A percentile compares a stretch with the other conserved stretches of the same genome.
Conservation (phyloP, 495 filamentous ascomycete species). For the Diplogelasinospora grovesii region DNA sequence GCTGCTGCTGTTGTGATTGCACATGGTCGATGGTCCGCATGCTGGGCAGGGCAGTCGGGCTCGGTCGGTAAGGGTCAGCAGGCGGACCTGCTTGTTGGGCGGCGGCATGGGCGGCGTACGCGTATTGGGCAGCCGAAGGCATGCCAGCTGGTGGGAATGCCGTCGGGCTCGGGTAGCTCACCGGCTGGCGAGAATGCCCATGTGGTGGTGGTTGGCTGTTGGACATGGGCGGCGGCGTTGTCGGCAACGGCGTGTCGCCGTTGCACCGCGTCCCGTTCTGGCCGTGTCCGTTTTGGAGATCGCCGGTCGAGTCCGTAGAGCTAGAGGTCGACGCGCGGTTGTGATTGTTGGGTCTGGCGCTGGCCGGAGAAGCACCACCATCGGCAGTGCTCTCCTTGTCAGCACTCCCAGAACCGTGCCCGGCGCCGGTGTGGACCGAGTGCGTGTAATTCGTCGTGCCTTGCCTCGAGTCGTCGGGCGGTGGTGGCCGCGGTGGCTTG, state of each 20-base stretch:
- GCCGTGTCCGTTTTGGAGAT: slow-evolving; percentile 6
- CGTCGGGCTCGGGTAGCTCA: slow-evolving; percentile 50
- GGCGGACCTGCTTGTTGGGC: slow-evolving; percentile 25
- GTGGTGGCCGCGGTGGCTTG: slow-evolving; percentile 2
- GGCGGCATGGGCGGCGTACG: slow-evolving; percentile 40
- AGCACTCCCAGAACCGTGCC: slow-evolving; percentile 8
- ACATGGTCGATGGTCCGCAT: slow-evolving; percentile 53
- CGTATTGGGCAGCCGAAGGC: slow-evolving; percentile 48
- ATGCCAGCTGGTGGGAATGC: slow-evolving; percentile 47
- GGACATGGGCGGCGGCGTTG: slow-evolving; percentile 40
- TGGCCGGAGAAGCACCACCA: slow-evolving; percentile 15
- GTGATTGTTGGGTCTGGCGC: slow-evolving; percentile 5
- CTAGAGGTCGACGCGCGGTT: slow-evolving; percentile 11
- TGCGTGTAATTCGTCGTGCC: slow-evolving; percentile 5
- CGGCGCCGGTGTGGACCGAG: slow-evolving; percentile 7
- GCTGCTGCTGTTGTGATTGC: slow-evolving; percentile 39
- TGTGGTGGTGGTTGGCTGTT: slow-evolving; percentile 36
- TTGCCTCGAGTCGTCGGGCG: slow-evolving; percentile 5
- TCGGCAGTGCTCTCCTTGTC: slow-evolving; percentile 14
- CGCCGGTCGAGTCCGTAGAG: slow-evolving; percentile 4
- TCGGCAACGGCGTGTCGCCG: slow-evolving; percentile 16
- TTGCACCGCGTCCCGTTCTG: slow-evolving; percentile 20
- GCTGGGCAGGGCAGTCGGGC: slow-evolving; percentile 56
- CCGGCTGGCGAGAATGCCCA: slow-evolving; percentile 41
- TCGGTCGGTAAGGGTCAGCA: slow-evolving; percentile 25